Evolutionary conservation across 441 rosid species (phyloP), one percentile per base, ranked within the genome.

Genomic region (Theobroma grandiflorum): DNA sequence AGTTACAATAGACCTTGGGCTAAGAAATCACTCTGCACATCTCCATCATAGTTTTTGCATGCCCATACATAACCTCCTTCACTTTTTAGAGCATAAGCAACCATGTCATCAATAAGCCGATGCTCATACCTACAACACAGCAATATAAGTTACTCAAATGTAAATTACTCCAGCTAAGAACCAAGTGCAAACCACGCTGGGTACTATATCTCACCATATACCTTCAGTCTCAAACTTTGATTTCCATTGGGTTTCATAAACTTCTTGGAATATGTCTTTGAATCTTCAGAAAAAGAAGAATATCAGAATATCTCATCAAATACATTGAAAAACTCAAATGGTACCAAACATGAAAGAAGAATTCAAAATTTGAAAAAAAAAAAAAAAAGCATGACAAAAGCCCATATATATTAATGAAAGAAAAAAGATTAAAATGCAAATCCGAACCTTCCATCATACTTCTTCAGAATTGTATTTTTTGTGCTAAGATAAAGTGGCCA

Each of bases 401-500:
- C 70, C n/a, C 58, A 47, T 26, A 31, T 49, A 42, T 47, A 5
- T 10, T 53, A 79, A 74, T 9, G 57, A n/a, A 78, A 80, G 63
- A 16, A n/a, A 61, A 74, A 62, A 68, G 66, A 49, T 9, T 59
- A 59, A 71, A 8, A 71, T 73, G 26, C n/a, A 42, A 78, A 61
- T 77, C 53, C 86, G 63, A 84, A 94, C 98, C 99, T 96, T 87
- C 98, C 99, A 84, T 94, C 99, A 78, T 96, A 94, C 73, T 87
- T 82, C 84, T 96, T 96, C 47, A 96, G 97, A 84, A 96, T 96
- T 80, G 98, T 94, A 82, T 96, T 96, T 85, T 96, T 94, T 66
- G 99, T 96, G 91, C 97, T 92, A 79, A 96, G 98, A 89, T 93
- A 96, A 77, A 96, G 97, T 7, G 99, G 99, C 98, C 97, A 94